Evolutionary conservation across 2,329 filamentous ascomycete genomes (phyloP).

Genomic region (Sporothrix curviconia): DNA sequence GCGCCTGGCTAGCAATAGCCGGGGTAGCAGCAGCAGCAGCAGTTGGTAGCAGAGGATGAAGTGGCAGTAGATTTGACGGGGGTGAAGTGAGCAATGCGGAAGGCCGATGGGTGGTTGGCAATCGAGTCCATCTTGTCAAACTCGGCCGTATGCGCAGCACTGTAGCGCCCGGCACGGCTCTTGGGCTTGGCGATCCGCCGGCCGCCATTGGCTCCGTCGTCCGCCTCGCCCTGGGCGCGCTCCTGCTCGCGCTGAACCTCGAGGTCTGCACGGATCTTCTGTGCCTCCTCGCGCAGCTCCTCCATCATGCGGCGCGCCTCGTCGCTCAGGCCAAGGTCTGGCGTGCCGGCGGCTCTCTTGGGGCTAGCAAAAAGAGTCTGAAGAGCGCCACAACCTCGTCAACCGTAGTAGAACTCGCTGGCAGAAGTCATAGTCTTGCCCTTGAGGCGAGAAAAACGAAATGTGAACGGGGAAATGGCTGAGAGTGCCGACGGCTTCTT

Average conservation of each 20-base stretch:
- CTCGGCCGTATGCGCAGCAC: constrained; percentile 75
- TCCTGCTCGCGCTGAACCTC: constrained; percentile 54
- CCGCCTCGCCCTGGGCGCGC: constrained; percentile 35
- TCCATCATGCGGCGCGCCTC: constrained; percentile 56
- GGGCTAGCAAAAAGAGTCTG: too few species aligned
- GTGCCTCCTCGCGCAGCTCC: constrained; percentile 65
- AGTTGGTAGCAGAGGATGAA: neutral
- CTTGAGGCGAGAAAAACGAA: constrained; percentile 47
- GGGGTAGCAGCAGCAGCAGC: neutral
- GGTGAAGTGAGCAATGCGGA: constrained; percentile 54
- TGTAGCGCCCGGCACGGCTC: constrained; percentile 72
- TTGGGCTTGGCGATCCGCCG: constrained; percentile 77
- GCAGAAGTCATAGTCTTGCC: constrained; percentile 25
- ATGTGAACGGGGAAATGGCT: constrained; percentile 55
- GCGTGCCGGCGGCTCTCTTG: neutral
- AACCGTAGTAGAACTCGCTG: neutral
- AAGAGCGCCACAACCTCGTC: neutral
- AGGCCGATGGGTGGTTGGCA: constrained; percentile 74
- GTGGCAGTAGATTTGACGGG: constrained; percentile 32
- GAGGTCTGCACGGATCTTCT: constrained; percentile 63
- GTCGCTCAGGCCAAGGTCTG: constrained; percentile 48
- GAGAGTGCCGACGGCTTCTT: constrained; percentile 33
- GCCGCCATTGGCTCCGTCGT: constrained; percentile 31
- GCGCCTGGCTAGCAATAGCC: constrained; percentile 10
- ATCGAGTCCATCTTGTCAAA: constrained; percentile 99